Evolutionary conservation across 2,329 filamentous ascomycete genomes (phyloP).

Genomic region (Periconia digitata): DNA sequence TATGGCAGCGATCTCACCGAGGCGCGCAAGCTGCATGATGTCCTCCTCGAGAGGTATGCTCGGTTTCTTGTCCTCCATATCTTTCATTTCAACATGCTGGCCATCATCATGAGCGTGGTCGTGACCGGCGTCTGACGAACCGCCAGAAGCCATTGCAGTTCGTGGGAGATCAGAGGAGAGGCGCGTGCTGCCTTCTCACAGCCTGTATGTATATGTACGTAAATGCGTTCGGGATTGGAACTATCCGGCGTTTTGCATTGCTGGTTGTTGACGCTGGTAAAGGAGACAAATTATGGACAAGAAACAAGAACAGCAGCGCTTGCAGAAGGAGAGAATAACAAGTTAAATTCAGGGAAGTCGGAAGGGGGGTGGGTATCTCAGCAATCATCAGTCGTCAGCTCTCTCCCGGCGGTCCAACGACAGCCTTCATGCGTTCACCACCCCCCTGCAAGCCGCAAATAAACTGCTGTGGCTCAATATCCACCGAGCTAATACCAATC

Average conservation of each 20-base stretch:
- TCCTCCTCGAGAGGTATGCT: conserved; percentile 66
- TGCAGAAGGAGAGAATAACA: too few species aligned
- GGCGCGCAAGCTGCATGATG: conserved; percentile 90
- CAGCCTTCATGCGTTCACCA: background rate
- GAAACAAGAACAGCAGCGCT: too few species aligned
- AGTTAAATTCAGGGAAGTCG: background rate
- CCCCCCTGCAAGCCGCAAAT: background rate
- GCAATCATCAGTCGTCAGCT: background rate
- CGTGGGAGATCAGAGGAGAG: conserved; percentile 4
- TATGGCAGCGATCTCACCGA: conserved; percentile 84
- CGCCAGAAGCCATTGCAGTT: conserved; percentile 23
- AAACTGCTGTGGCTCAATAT: background rate
- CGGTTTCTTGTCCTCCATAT: conserved; percentile 38
- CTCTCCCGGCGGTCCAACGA: background rate
- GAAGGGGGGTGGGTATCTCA: background rate
- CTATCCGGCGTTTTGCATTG: background rate
- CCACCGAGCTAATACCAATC: too few species aligned
- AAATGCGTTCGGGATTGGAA: background rate
- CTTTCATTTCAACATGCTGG: conserved; percentile 39
- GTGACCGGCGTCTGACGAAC: conserved; percentile 23
- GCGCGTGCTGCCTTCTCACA: background rate
- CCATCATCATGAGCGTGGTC: conserved; percentile 22
- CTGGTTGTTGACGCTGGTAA: background rate
- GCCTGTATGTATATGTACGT: too few species aligned
- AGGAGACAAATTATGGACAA: too few species aligned